phyloP scores from a whole-genome alignment of 371 early-diverging fungal genomes.

The Smittium culicis region DNA sequence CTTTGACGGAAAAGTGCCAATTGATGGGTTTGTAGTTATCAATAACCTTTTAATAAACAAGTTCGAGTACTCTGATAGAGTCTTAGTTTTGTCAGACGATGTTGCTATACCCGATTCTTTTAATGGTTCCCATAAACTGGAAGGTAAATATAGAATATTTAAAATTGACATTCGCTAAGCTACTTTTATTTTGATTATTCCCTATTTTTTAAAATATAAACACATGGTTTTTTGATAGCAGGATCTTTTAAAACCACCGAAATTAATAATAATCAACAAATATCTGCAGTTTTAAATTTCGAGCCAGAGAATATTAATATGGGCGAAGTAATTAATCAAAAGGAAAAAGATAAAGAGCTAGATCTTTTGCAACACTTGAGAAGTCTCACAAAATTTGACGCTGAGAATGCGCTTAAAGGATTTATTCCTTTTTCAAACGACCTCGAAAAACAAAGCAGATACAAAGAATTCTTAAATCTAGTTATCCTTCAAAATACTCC shows the following conservation, averaged over 20 bases:
- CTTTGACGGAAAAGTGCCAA: background rate
- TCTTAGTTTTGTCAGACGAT: too few relatives aligned
- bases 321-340: background rate
- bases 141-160: too few relatives aligned
- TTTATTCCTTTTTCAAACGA: slow-evolving; percentile 75
- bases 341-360: background rate
- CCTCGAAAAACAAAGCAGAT: slow-evolving; percentile 59
- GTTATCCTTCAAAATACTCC: background rate
- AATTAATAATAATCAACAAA: background rate
- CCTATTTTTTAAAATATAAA: too few relatives aligned
- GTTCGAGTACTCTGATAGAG: background rate
- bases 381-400: slow-evolving; percentile 2
- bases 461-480: slow-evolving; percentile 48
- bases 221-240: too few relatives aligned
- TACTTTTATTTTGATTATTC: too few relatives aligned
- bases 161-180: too few relatives aligned
- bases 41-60: background rate
- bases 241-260: too few relatives aligned
- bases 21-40: background rate
- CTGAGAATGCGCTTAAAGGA: slow-evolving; percentile 53
- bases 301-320: background rate
- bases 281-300: background rate
- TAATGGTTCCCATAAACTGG: too few relatives aligned
- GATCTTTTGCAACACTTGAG: too few relatives aligned
- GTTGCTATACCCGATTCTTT: too few relatives aligned